A percentile compares a stretch with the other conserved stretches of the same genome.
phyloP scores from a whole-genome alignment of 2,329 filamentous ascomycete species.

The Neonectria sp. region DNA sequence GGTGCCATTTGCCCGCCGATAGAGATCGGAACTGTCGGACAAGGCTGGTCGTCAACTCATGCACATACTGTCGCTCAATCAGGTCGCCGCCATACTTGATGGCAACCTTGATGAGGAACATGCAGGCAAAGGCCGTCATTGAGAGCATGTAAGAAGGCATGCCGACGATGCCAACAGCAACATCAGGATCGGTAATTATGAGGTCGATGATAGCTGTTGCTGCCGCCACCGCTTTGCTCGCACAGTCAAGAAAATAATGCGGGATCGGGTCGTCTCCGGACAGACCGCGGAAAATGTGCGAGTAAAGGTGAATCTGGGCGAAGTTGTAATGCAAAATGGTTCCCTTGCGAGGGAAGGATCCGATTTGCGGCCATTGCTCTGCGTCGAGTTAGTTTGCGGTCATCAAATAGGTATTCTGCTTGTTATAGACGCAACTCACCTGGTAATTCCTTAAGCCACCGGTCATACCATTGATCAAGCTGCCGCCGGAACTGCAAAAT shows the following conservation, averaged over 20 bases:
- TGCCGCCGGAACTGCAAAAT: constrained; percentile 53
- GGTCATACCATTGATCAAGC: constrained; percentile 56
- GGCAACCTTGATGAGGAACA: constrained; percentile 65
- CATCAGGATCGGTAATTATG: constrained; percentile 59
- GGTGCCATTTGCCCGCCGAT: constrained; percentile 61
- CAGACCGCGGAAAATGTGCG: constrained; percentile 58
- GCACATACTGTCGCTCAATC: constrained; percentile 57
- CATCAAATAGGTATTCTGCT: fast-evolving
- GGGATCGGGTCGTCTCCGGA: constrained; percentile 52
- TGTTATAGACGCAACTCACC: constrained; percentile 39
- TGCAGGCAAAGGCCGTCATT: constrained; percentile 68
- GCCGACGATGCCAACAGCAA: constrained; percentile 57
- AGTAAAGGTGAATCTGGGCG: constrained; percentile 59
- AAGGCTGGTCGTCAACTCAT: constrained; percentile 56
- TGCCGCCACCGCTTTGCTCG: constrained; percentile 53
- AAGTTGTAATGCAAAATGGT: constrained; percentile 60
- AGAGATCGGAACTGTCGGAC: constrained; percentile 59
- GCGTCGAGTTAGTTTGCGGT: background rate
- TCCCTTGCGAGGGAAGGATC: constrained; percentile 58
- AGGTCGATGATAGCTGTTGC: constrained; percentile 62
- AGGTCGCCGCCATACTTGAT: constrained; percentile 60
- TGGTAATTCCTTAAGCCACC: constrained; percentile 53
- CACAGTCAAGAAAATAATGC: constrained; percentile 53
- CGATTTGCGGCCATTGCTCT: constrained; percentile 59
- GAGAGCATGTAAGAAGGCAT: constrained; percentile 67